Base-by-base conservation (phyloP, 768 basidiomycete species). In the Strobilomyces echinocephalus region DNA sequence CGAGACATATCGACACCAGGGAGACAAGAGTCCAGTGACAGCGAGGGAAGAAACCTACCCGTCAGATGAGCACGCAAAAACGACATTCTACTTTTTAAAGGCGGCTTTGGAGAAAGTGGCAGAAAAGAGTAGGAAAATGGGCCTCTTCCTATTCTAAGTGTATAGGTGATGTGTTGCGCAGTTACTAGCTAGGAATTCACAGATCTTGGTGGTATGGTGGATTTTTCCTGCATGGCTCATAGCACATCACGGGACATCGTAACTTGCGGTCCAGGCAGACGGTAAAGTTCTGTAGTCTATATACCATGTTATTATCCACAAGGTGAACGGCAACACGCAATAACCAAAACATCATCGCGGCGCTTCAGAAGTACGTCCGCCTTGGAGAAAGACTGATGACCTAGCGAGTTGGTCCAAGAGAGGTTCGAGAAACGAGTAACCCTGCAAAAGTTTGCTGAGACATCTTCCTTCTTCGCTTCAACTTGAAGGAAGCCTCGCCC, bases 381-480 rank as follows among this genome's bases (percentile, higher is more conserved):
- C 1, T 15, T 38, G 36, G 15, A n/a, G 36, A 38, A 38, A 38
- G 15, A 24, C 41, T 40, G 12, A 4, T 38, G 10, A 48, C 10
- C 24, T 28, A 56, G 54, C 18, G 35, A 56, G n/a, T 20, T 56
- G 1, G 38, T n/a, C n/a, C n/a, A n/a, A n/a, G 34, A 42, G 50
- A 56, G 26, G 14, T 56, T 14, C n/a, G n/a, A n/a, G n/a, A n/a
- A n/a, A n/a, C 45, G 47, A n/a, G 8, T 6, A 5, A 42, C 51
- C n/a, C 12, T 56, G 12, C 15, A 47, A 18, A 51, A 10, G 26
- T 40, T 46, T 7, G 54, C 54, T 10, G 24, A 18, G 6, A 47
- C 51, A 34, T 52, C 50, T 16, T 48, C 47, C 50, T 38, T 52
- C 50, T 52, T n/a, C 39, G 12, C 30, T 50, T 48, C 18, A 50